Evolutionary conservation across 225 moss, liverwort and hornwort species (phyloP), one percentile per base, ranked within the genome.

Genomic region (Polytrichum commune): DNA sequence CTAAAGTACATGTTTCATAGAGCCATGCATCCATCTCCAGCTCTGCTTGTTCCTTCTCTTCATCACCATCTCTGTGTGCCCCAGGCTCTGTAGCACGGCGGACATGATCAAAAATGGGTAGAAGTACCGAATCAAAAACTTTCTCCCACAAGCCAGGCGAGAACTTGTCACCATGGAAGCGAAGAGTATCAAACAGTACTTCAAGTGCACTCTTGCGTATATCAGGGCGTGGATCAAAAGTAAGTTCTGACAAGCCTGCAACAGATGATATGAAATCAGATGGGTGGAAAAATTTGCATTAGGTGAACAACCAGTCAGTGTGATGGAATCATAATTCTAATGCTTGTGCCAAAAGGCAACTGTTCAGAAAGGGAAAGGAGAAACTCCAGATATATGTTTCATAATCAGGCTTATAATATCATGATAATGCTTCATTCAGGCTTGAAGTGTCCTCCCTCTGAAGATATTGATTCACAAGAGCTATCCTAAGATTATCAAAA

Each of bases 21-120:
- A 98, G 77, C 98, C 98, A 98, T 18, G 89, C 95, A 75, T 98
- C 98, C 98, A 98, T 98, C 82, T 98, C 98, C 82, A 98, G 60
- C 81, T 98, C 98, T 57, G 88, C 93, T 71, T 95, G 91, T 72
- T 95, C 97, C 73, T 98, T 98, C 72, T 91, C 91, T 68, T 88
- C 83, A 74, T 89, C 81, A 77, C 91, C 91, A 55, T 70, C 79
- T 55, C 75, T 71, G 63, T 89, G 90, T 76, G 72, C 83, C 66
- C 93, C 90, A 65, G 90, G 79, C 77, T 99, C 98, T 62, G 93
- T 93, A 29, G 95, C 98, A 75, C 95, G 92, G 63, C 98, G 98
- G 62, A 99, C 98, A 64, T 91, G 90, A 74, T 99, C 98, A 74
- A 99, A 99, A 69, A 99, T 99, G 29, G 98, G 98, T 71, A 99